These are phyloP conservation scores for Pythium guiyangense DNA, from an alignment of 352 stramenopile genomes.

Conservation along the genomic window DNA sequence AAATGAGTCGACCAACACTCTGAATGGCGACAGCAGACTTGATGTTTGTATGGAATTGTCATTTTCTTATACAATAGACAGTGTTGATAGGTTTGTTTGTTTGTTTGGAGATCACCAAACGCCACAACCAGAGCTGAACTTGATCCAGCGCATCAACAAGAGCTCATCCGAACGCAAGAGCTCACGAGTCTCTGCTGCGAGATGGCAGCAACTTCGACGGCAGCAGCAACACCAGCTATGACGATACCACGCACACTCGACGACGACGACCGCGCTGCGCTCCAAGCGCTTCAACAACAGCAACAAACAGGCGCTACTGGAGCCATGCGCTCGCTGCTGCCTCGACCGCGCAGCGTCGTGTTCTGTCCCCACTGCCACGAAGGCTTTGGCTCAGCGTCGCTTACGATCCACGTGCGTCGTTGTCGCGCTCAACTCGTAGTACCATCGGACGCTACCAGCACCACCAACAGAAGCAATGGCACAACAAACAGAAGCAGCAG, in stretches of 20 bases:
- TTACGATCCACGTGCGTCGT: conserved; percentile 56
- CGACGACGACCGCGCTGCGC: conserved; percentile 29
- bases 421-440: conserved; percentile 37
- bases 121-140: no score
- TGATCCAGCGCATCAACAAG: background rate
- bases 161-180: background rate
- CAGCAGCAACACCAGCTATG: no score
- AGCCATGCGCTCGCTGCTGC: conserved; percentile 10
- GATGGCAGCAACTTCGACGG: background rate
- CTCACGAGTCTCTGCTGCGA: no score
- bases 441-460: no score
- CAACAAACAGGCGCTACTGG: no score
- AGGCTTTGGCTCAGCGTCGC: conserved; percentile 51
- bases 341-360: conserved; percentile 15
- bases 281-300: conserved; percentile 24
- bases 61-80: background rate
- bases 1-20: no score
- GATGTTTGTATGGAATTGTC: conserved; percentile 28
- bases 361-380: conserved; percentile 54
- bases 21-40: no score
- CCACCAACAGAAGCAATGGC: conserved; percentile 14
- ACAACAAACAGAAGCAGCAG: no score
- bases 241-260: conserved; percentile 9
- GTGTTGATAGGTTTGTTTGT: no score
- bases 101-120: no score